These are phyloP conservation scores for Fusarium sp. DNA, from an alignment of 2,329 filamentous ascomycete genomes.

Conservation along the genomic window DNA sequence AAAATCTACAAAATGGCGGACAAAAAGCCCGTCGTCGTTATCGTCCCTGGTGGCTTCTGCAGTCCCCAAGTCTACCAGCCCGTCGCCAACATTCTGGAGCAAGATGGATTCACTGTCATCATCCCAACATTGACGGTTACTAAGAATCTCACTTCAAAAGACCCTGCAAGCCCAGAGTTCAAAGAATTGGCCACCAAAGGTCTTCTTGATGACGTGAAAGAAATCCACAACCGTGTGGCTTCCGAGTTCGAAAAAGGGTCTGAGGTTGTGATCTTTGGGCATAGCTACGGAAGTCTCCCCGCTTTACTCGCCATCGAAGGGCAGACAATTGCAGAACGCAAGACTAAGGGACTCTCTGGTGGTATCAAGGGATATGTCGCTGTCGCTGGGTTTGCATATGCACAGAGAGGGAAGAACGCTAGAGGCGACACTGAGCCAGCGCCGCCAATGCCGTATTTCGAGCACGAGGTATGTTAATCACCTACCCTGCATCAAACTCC, in stretches of 20 bases:
- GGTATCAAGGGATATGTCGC: background rate
- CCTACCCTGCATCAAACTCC: accelerated
- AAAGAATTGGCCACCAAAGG: background rate
- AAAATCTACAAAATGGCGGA: background rate
- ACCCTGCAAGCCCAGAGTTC: accelerated
- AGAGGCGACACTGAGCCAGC: background rate
- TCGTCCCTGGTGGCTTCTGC: background rate
- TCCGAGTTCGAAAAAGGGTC: background rate
- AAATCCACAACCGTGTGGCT: background rate
- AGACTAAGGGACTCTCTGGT: background rate
- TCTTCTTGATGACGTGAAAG: background rate
- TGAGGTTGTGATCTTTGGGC: background rate
- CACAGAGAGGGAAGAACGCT: background rate
- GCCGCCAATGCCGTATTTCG: background rate
- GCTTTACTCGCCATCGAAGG: background rate
- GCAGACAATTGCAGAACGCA: accelerated
- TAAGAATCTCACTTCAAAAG: background rate
- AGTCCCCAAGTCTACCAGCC: background rate
- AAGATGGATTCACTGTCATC: background rate
- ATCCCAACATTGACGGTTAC: background rate
- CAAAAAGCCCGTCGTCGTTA: background rate
- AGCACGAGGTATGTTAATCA: background rate
- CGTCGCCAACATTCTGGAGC: background rate
- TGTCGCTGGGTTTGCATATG: background rate
- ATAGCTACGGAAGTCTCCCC: slow-evolving; percentile 8